Evolutionary conservation across 768 basidiomycete genomes (phyloP), one percentile per base, ranked within the genome.

Genomic region (Kwoniella europaea): DNA sequence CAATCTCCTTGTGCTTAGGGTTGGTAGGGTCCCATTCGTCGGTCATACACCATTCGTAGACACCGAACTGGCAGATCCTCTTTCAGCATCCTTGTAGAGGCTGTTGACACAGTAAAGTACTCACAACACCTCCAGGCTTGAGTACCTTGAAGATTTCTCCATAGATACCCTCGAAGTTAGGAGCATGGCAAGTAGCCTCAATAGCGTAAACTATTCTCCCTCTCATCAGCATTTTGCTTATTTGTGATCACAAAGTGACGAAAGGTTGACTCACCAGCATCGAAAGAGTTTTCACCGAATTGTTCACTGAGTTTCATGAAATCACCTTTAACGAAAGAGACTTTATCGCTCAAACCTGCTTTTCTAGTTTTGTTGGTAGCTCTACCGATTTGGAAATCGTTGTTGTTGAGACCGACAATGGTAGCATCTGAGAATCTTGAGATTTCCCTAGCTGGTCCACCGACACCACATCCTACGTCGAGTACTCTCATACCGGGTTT

Each of bases 21-120:
- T 87, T 91, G 65, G 57, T 91, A 88, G 50, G 92, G 88, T 84
- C 98, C 91, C 92, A 95, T 3, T 84, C 82, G 83, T 98, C 94
- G 20, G 97, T 98, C 97, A 99, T 98, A 84, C 90, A 91, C 96
- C 96, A 99, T 83, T 98, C 97, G 85, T 98, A 99, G 46, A 98
- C 92, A 80, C 95, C 96, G 84, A 97, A 97, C 92, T 95, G 71
- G 0, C 52, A 27, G 27, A 42, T 27, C 27, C 27, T 27, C 27
- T 27, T 27, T 27, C 4, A 27, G 27, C 27, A 27, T 27, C 27
- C 2, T 4, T 27, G 27, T 27, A 27, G 27, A 27, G 27, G 27
- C 4, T 27, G 27, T 27, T 27, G 27, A 27, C 27, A 27, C 27
- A 27, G 27, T 27, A 27, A 27, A 27, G 27, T 50, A 88, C 92